phyloP scores from a whole-genome alignment of 129 eudicot species.

The Lonicera japonica region DNA sequence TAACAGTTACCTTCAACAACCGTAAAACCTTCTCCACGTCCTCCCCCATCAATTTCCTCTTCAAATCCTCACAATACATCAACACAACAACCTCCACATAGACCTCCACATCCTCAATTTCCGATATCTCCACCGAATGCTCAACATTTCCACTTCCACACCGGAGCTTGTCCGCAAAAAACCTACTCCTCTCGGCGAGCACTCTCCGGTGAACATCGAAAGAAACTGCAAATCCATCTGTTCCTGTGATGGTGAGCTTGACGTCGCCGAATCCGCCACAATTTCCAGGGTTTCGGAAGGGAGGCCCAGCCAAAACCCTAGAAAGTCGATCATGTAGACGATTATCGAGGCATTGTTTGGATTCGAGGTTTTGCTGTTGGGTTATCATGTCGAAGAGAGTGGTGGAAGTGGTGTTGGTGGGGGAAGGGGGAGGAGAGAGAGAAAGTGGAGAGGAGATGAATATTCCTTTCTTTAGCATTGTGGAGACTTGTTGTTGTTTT shows the following conservation, averaged over 20 bases:
- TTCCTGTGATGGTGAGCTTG: constrained; percentile 56
- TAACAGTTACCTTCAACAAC: constrained; percentile 51
- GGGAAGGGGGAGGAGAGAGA: constrained; percentile 15
- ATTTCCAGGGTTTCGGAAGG: constrained; percentile 38
- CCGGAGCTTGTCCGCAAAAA: constrained; percentile 64
- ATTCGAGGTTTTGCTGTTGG: constrained; percentile 52
- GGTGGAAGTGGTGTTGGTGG: constrained; percentile 18
- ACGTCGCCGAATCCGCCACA: constrained; percentile 68
- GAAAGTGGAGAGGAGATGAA: constrained; percentile 48
- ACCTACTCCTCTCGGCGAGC: constrained; percentile 53
- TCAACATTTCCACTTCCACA: constrained; percentile 36
- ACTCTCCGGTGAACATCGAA: constrained; percentile 77
- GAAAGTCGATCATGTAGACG: constrained; percentile 47
- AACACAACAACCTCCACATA: constrained; percentile 69
- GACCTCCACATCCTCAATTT: constrained; percentile 86
- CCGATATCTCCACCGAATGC: constrained; percentile 81
- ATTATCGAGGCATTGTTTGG: constrained; percentile 19
- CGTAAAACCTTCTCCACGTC: constrained; percentile 61
- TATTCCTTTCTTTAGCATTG: constrained; percentile 90
- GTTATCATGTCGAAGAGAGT: constrained; percentile 93
- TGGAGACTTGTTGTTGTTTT: constrained; percentile 52
- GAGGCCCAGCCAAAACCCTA: constrained; percentile 45
- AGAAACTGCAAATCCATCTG: constrained; percentile 56
- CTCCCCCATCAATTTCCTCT: constrained; percentile 58
- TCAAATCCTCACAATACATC: constrained; percentile 74